Evolutionary conservation across 2,329 filamentous ascomycete species (phyloP).

Genomic region (Fusarium duplospermum): DNA sequence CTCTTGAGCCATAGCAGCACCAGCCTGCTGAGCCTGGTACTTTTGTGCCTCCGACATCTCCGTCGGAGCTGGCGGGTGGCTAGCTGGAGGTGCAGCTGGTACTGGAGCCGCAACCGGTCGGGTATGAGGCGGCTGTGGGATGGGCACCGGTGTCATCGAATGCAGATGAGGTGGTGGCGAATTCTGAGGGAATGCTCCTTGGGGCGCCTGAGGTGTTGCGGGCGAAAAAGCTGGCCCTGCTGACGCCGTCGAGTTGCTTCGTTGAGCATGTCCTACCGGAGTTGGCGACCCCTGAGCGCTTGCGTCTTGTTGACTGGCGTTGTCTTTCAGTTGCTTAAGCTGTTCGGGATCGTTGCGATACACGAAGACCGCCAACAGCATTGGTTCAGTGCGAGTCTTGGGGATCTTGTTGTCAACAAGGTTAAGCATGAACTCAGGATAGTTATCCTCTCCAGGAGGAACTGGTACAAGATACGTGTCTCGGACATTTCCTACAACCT

Average conservation of each 20-base stretch:
- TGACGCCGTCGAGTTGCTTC: constrained; percentile 59
- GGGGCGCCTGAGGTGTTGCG: constrained; percentile 55
- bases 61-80: constrained; percentile 25
- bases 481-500: constrained; percentile 78
- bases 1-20: constrained; percentile 68
- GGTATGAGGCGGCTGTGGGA: constrained; percentile 49
- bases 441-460: constrained; percentile 73
- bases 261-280: constrained; percentile 51
- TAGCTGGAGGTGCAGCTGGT: constrained; percentile 30
- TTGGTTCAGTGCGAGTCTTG: constrained; percentile 75
- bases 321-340: constrained; percentile 46
- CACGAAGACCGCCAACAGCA: constrained; percentile 87
- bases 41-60: constrained; percentile 50
- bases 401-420: constrained; percentile 88
- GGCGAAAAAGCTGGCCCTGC: constrained; percentile 65
- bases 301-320: constrained; percentile 19
- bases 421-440: constrained; percentile 89
- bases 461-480: constrained; percentile 94
- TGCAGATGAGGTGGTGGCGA: constrained; percentile 48
- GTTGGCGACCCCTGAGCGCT: constrained; percentile 48
- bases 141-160: constrained; percentile 51
- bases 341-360: constrained; percentile 72
- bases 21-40: constrained; percentile 60
- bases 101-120: constrained; percentile 19
- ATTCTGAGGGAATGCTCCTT: constrained; percentile 49